Evolutionary conservation across 2,329 filamentous ascomycete species (phyloP).

Genomic region (Phialocephala subalpina): DNA sequence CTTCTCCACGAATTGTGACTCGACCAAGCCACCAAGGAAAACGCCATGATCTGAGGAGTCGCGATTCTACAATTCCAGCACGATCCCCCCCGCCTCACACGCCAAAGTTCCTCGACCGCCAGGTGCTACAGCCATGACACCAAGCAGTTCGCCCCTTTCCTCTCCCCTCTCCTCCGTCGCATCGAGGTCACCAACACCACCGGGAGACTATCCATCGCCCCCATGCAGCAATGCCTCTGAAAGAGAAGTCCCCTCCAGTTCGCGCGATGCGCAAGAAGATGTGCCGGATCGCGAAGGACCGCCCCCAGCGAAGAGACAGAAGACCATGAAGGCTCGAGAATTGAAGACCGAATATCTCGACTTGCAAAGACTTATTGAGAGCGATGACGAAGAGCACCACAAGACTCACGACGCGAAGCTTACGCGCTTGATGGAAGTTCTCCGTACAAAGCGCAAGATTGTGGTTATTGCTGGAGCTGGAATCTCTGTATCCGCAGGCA

Average conservation of each 20-base stretch:
- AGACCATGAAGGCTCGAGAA: slow-evolving; percentile 68
- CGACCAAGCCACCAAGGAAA: slow-evolving; percentile 15
- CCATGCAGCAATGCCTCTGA: slow-evolving; percentile 40
- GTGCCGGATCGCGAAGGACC: slow-evolving; percentile 58
- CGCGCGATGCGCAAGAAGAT: slow-evolving; percentile 31
- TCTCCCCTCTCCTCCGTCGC: slow-evolving; percentile 46
- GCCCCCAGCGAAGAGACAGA: slow-evolving; percentile 79
- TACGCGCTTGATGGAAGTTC: slow-evolving; percentile 73
- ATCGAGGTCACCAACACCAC: slow-evolving; percentile 41
- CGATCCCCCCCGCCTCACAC: slow-evolving; percentile 16
- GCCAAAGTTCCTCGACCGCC: slow-evolving; percentile 9
- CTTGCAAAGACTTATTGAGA: slow-evolving; percentile 60
- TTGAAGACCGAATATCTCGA: slow-evolving; percentile 87
- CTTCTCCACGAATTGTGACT: slow-evolving; percentile 9
- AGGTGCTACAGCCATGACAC: slow-evolving; percentile 20
- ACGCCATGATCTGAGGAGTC: slow-evolving; percentile 23
- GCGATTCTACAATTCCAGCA: slow-evolving; percentile 4
- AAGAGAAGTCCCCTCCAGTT: slow-evolving; percentile 30
- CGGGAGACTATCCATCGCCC: slow-evolving; percentile 42
- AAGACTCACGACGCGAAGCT: slow-evolving; percentile 68
- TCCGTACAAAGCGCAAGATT: slow-evolving; percentile 94
- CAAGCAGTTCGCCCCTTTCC: slow-evolving; percentile 39
- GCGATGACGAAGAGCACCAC: slow-evolving; percentile 53
- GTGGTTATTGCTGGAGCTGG: slow-evolving; percentile 96
- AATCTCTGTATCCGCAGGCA: slow-evolving; percentile 95